These are phyloP conservation scores for Fistulifera solaris DNA, from an alignment of 108 stramenopile genomes.

Conservation along the genomic window DNA sequence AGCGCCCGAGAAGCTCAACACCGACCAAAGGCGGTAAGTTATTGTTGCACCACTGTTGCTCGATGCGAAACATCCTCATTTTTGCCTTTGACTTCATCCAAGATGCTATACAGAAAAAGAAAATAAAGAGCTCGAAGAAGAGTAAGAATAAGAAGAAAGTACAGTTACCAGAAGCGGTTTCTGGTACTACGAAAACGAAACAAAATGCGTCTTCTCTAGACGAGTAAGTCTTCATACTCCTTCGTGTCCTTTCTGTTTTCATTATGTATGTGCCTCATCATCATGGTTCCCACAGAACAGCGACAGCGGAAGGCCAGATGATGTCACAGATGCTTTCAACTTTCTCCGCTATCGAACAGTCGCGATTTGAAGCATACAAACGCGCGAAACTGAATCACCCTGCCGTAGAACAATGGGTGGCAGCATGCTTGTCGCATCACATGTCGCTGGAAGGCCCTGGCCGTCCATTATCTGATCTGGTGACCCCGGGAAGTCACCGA, in stretches of 20 bases:
- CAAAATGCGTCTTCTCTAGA: not conserved
- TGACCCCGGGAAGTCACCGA: constrained; percentile 48
- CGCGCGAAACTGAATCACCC: constrained; percentile 21
- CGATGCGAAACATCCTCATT: not conserved
- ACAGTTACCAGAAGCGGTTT: not conserved
- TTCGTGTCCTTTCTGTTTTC: not conserved
- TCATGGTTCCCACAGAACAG: constrained; percentile 19
- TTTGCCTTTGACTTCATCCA: not conserved
- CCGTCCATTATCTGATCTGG: constrained; percentile 39
- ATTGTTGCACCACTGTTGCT: not conserved
- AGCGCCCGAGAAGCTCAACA: constrained; percentile 6
- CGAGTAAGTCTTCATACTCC: not conserved
- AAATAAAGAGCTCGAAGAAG: not conserved
- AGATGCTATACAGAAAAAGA: not conserved
- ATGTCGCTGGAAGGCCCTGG: not conserved
- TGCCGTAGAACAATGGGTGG: constrained; percentile 33
- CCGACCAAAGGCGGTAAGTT: constrained; percentile 7
- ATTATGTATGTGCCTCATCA: not conserved
- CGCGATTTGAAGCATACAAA: constrained; percentile 47
- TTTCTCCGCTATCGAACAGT: constrained; percentile 31
- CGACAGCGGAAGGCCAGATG: constrained; percentile 36
- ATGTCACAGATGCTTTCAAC: constrained; percentile 41
- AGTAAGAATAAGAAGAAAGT: constrained; percentile 2
- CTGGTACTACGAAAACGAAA: not conserved
- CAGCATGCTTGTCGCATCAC: constrained; percentile 23